These are phyloP conservation scores for Candolleomyces efflorescens DNA, from an alignment of 768 basidiomycete species.

Conservation along the genomic window DNA sequence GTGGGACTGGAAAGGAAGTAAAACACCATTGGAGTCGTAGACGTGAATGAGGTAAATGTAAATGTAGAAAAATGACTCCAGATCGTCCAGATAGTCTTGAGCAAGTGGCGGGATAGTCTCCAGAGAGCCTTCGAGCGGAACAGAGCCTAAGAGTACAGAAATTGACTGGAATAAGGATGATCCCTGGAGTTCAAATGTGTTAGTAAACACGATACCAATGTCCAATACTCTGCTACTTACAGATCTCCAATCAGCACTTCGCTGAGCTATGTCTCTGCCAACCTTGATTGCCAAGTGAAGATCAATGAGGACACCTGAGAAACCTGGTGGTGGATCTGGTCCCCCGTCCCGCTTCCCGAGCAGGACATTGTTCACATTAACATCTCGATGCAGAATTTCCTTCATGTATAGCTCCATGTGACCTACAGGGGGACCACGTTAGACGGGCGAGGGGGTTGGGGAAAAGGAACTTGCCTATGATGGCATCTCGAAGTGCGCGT, in stretches of 20 bases:
- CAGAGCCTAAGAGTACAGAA: background rate
- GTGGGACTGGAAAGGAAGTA: conserved; percentile 74
- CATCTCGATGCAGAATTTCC: background rate
- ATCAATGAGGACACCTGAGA: background rate
- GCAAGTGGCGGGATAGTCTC: background rate
- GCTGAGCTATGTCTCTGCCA: too few relatives aligned
- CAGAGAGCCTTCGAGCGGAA: background rate
- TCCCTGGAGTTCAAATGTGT: background rate
- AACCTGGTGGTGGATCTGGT: background rate
- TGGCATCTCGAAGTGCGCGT: background rate
- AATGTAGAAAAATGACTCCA: background rate
- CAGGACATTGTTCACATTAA: background rate
- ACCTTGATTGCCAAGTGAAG: background rate
- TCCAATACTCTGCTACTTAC: background rate
- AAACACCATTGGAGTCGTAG: conserved; percentile 20
- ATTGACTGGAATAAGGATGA: background rate
- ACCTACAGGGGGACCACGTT: background rate
- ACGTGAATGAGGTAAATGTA: background rate
- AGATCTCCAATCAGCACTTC: background rate
- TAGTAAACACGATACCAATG: too few relatives aligned
- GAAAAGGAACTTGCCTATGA: background rate
- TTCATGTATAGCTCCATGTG: background rate
- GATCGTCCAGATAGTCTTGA: background rate
- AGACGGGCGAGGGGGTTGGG: too few relatives aligned
- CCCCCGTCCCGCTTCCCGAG: background rate